Base-by-base conservation (phyloP, 495 filamentous ascomycete genomes). In the Podospora bellae-mahoneyi region DNA sequence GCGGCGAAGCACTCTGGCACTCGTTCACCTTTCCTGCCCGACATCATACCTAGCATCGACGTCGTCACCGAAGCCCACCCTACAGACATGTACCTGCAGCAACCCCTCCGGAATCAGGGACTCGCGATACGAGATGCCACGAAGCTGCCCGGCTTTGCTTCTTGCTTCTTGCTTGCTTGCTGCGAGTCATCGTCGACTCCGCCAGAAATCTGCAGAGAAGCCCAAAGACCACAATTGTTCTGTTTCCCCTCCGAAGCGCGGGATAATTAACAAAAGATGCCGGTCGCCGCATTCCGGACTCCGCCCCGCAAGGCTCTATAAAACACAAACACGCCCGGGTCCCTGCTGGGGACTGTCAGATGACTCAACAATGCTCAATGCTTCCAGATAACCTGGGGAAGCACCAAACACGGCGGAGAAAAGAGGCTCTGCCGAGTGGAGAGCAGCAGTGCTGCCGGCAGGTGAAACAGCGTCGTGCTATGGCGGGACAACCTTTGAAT, bases 261-360 rank as follows among this genome's bases (percentile, higher is more conserved):
- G 39, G 39, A 10, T 10, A 48, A 48, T 10, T 10, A 48, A 32
- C 30, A 5, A 32, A 7, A 58, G n/a, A 58, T 58, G 55, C 55
- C 55, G 19, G n/a, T 58, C 55, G 55, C 55, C 55, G 55, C 55
- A 20, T 19, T 58, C 55, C 55, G 55, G 55, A 58, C 55, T 58
- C 55, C 55, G 55, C 55, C 55, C 55, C 55, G 23, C 55, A 58
- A 58, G 55, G 55, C 55, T 58, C 55, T 58, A 58, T 19, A 58
- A 20, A n/a, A 58, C 55, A 58, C 55, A 58, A 10, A 58, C n/a
- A 18, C n/a, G 55, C 55, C 55, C 55, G 55, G 55, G 55, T 19
- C 55, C 55, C 55, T 26, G 23, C 55, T 48, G 7, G 15, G 39
- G 9, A 13, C 39, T 48, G 39, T 48, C 39, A 48, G 39, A 48